Conservation (phyloP, 768 basidiomycete species). For the Cystofilobasidium ferigula region DNA sequence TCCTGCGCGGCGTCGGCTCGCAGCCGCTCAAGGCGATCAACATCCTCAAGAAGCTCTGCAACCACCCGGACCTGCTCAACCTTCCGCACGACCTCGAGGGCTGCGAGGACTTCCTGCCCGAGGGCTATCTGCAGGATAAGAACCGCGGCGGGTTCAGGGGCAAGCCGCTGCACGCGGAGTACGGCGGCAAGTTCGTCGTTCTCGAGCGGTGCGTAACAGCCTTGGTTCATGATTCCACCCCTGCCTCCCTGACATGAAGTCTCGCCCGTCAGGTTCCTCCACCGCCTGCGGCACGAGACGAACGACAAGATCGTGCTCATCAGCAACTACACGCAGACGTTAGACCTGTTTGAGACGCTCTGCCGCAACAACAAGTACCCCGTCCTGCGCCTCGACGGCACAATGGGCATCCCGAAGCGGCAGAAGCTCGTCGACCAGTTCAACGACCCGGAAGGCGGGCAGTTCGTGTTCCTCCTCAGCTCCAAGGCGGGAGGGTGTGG, state of each 20-base stretch:
- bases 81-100: slow-evolving; percentile 74
- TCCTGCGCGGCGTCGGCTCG: slow-evolving; percentile 73
- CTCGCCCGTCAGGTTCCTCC: slow-evolving; percentile 54
- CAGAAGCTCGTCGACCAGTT: slow-evolving; percentile 57
- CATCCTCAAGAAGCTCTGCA: slow-evolving; percentile 86
- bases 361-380: slow-evolving; percentile 83
- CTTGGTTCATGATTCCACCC: background rate
- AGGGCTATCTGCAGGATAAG: slow-evolving; percentile 53
- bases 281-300: slow-evolving; percentile 66
- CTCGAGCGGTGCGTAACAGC: slow-evolving; percentile 61
- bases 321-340: slow-evolving; percentile 90
- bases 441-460: slow-evolving; percentile 39
- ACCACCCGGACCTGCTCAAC: slow-evolving; percentile 82
- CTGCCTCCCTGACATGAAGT: background rate
- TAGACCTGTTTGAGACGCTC: slow-evolving; percentile 83
- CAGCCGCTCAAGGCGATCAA: slow-evolving; percentile 96
- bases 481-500: slow-evolving; percentile 41
- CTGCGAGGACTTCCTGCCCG: slow-evolving; percentile 67
- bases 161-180: slow-evolving; percentile 55
- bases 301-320: slow-evolving; percentile 93
- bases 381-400: slow-evolving; percentile 86
- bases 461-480: slow-evolving; percentile 39
- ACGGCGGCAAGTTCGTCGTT: slow-evolving; percentile 85
- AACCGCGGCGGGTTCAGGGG: slow-evolving; percentile 27
- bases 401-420: slow-evolving; percentile 79